Base-by-base conservation (phyloP, 1,284 basidiomycete species). In the Moesziomyces sp. region DNA sequence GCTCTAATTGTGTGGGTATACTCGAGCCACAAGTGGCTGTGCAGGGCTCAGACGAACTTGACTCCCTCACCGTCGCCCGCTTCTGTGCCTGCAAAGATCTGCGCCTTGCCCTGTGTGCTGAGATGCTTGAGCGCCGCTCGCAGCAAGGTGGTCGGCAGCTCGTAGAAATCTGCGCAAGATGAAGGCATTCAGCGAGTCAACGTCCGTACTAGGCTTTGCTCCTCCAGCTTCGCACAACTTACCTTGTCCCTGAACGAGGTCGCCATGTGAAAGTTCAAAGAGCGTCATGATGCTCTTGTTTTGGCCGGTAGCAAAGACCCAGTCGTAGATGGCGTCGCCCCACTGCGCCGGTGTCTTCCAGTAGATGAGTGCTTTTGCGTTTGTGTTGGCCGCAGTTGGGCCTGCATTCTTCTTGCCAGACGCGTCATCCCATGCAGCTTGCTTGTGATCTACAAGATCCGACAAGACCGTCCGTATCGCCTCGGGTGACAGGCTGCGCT, bases 261-360 rank as follows among this genome's bases (percentile, higher is more conserved):
- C 86, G n/a, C 87, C 86, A 52, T 87, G 86, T 0, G 85, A 86
- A 21, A 88, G 80, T 76, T 88, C 88, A 70, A 86, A 88, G 51
- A 88, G 85, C 0, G 88, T 88, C 85, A 88, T 85, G 76, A 88
- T 87, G 33, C 84, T 85, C 43, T 85, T 84, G 26, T 84, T 86
- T 67, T 87, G 84, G 0, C 88, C 88, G 26, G 86, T 87, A 18
- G 85, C 85, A n/a, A 84, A 84, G 48, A 88, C 86, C 87, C 87
- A 88, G 38, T 85, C 83, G 66, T 87, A 86, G 46, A 88, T 87
- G 18, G 85, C 52, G 19, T 84, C 76, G 2, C 85, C 87, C 87
- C 87, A 88, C 73, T 88, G 87, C 18, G 86, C 86, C 0, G 87
- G 87, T 60, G 85, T 86, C 28, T 84, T 83, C 88, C 88, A 88